A percentile compares a stretch with the other conserved stretches of the same genome.
Evolutionary conservation across 192 early-diverging fungal genomes (phyloP).

Genomic region (Allomyces macrogynus): DNA sequence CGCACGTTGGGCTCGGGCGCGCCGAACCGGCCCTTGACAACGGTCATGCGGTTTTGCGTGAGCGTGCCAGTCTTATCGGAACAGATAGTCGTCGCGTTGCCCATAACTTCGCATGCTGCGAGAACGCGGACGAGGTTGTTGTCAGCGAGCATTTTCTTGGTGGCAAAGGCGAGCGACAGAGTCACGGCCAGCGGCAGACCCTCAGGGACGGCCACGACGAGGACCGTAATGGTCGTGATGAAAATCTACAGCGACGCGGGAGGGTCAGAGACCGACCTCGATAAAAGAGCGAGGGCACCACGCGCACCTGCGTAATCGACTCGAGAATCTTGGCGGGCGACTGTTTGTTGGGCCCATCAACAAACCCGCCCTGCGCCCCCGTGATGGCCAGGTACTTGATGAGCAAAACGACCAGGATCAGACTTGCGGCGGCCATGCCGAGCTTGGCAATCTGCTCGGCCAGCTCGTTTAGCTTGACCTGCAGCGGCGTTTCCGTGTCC

Average conservation of each 20-base stretch:
- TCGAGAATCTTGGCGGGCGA: conserved; percentile 29
- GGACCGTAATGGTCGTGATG: conserved; percentile 77
- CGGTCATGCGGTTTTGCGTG: conserved; percentile 94
- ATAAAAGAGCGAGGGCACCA: background rate
- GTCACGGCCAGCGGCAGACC: conserved; percentile 95
- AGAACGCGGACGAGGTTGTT: conserved; percentile 92
- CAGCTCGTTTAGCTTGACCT: conserved; percentile 67
- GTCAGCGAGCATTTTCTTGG: conserved; percentile 86
- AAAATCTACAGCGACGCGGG: conserved; percentile 28
- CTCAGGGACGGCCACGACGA: conserved; percentile 97
- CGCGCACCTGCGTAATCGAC: conserved; percentile 25
- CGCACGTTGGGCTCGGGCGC: background rate
- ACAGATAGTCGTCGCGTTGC: conserved; percentile 93
- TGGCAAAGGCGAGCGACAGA: conserved; percentile 81
- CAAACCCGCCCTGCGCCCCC: conserved; percentile 3
- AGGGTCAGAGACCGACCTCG: conserved; percentile 2
- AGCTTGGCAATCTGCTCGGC: conserved; percentile 88
- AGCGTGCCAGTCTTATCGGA: conserved; percentile 96
- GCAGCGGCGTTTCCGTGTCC: conserved; percentile 72
- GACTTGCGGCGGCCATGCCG: conserved; percentile 58
- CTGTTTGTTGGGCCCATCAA: background rate
- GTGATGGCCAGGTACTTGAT: conserved; percentile 62
- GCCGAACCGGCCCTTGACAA: conserved; percentile 70
- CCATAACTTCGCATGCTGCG: conserved; percentile 96
- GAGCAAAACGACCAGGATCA: conserved; percentile 73